A percentile compares a stretch with the other conserved stretches of the same genome.
Conservation (phyloP, 306 rosid species). For the Erythrophleum fordii region DNA sequence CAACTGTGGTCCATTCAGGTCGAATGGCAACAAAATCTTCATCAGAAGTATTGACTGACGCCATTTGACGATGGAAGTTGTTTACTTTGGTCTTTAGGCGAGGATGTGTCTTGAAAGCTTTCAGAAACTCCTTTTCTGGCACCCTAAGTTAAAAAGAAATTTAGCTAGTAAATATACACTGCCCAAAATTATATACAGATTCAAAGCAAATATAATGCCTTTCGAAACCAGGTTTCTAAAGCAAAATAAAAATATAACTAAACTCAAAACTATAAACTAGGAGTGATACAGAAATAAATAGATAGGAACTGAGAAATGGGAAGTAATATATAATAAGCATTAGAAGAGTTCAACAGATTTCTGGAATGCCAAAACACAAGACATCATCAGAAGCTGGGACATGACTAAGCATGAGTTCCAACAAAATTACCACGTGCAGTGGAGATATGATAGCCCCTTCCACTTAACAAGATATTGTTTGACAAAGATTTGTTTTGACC, state of each 20-base stretch:
- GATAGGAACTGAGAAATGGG: background rate
- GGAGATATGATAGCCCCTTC: conserved; percentile 74
- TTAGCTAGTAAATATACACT: conserved; percentile 29
- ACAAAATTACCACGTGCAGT: conserved; percentile 64
- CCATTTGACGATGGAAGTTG: conserved; percentile 66
- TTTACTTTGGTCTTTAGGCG: conserved; percentile 65
- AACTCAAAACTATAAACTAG: background rate
- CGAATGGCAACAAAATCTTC: conserved; percentile 77
- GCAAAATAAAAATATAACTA: background rate
- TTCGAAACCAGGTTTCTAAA: background rate
- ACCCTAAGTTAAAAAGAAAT: conserved; percentile 50
- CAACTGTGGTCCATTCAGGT: conserved; percentile 81
- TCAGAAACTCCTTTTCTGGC: conserved; percentile 69
- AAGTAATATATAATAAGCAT: background rate
- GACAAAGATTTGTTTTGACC: conserved; percentile 70
- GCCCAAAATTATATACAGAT: conserved; percentile 4
- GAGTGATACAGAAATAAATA: background rate
- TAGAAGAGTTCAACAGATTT: background rate
- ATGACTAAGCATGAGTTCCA: background rate
- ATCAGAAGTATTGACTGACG: conserved; percentile 54
- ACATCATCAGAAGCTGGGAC: background rate
- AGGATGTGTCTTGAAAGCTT: conserved; percentile 68
- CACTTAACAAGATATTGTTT: conserved; percentile 80
- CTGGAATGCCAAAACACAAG: background rate
- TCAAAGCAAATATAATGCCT: background rate